Conservation (phyloP, 1,284 basidiomycete genomes). For the Flammula alnicola region DNA sequence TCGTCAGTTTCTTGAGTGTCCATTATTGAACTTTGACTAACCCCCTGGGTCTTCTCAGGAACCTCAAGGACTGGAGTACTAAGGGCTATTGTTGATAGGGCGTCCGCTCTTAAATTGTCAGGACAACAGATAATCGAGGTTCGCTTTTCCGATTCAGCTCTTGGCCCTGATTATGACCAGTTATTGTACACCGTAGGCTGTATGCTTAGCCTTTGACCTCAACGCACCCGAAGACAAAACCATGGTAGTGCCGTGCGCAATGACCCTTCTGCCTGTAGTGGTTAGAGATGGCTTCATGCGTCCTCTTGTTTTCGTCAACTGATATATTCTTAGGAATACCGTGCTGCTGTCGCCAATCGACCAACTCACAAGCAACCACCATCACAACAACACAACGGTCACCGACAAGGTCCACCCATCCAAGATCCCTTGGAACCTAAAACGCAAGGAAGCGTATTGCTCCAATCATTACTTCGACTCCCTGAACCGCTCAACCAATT, state of each 20-base stretch:
- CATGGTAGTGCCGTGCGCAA: slow-evolving; percentile 65
- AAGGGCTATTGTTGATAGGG: slow-evolving; percentile 73
- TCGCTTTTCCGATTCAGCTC: slow-evolving; percentile 16
- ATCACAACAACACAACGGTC: slow-evolving; percentile 19
- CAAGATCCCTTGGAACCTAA: slow-evolving; percentile 54
- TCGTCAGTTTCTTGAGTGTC: slow-evolving; percentile 39
- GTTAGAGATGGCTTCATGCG: slow-evolving; percentile 38
- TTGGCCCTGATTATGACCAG: background rate
- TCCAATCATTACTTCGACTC: slow-evolving; percentile 81
- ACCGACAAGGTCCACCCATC: slow-evolving; percentile 19
- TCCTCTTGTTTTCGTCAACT: background rate
- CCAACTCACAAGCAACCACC: slow-evolving; percentile 23
- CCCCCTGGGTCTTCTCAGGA: slow-evolving; percentile 41
- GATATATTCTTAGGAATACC: slow-evolving; percentile 42
- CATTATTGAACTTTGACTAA: background rate
- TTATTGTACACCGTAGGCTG: slow-evolving; percentile 47
- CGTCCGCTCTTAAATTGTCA: slow-evolving; percentile 48
- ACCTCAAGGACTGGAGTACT: slow-evolving; percentile 53
- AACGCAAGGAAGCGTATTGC: slow-evolving; percentile 84
- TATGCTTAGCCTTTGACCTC: slow-evolving; percentile 66
- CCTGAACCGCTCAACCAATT: slow-evolving; percentile 65
- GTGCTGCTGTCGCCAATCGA: slow-evolving; percentile 22
- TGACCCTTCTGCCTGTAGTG: slow-evolving; percentile 63
- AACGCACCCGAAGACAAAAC: slow-evolving; percentile 47
- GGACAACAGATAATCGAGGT: slow-evolving; percentile 55